Evolutionary conservation across 2,329 filamentous ascomycete species (phyloP).

Genomic region (Phialophora expanda): DNA sequence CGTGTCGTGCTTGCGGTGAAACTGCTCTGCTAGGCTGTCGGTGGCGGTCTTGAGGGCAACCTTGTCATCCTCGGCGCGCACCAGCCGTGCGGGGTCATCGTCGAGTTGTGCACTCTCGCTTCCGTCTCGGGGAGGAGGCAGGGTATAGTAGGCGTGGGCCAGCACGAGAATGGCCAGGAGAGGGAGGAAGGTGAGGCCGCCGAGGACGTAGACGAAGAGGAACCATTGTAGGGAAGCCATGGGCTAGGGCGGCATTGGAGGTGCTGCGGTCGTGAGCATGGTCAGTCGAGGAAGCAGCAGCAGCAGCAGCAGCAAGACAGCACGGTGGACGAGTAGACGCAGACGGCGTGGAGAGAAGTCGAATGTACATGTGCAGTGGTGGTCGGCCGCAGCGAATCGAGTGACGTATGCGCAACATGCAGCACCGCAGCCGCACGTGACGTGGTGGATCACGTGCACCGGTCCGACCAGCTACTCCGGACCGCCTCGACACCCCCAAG

Average conservation of each 20-base stretch:
- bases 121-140: constrained; percentile 55
- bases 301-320: neutral
- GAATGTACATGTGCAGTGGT: neutral
- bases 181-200: constrained; percentile 86
- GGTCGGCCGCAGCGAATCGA: constrained; percentile 8
- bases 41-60: constrained; percentile 66
- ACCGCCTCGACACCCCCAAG: neutral
- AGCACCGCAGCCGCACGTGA: neutral
- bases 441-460: neutral
- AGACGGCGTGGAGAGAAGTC: neutral
- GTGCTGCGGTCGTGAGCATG: constrained; percentile 3
- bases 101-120: neutral
- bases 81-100: constrained; percentile 49
- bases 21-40: constrained; percentile 64
- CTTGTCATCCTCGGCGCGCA: constrained; percentile 67
- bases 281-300: constrained; percentile 8
- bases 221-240: constrained; percentile 52
- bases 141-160: constrained; percentile 70
- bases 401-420: constrained; percentile 19
- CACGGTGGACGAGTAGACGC: no score
- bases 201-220: constrained; percentile 78
- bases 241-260: constrained; percentile 29
- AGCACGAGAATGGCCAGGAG: constrained; percentile 67
- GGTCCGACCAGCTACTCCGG: neutral
- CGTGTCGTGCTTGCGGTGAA: constrained; percentile 66